A percentile compares a stretch with the other conserved stretches of the same genome.
Conservation (phyloP, 2,329 filamentous ascomycete genomes). For the Annulohypoxylon truncatum region DNA sequence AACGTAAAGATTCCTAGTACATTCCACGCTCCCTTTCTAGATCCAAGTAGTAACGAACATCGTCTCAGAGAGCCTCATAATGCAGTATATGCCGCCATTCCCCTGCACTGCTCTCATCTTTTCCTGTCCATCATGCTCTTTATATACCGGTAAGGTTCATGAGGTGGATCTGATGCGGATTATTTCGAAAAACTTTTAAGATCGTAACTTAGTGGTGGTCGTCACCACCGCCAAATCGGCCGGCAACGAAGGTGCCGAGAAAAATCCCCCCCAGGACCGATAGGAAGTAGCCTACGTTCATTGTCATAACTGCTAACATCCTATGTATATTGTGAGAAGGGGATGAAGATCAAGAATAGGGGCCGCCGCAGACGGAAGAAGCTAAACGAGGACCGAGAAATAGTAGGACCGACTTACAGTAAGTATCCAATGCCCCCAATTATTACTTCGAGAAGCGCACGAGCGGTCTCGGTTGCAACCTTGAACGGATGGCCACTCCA, state of each 20-base stretch:
- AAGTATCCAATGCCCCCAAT: conserved; percentile 48
- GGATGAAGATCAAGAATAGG: neutral
- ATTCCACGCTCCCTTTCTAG: neutral
- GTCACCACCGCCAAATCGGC: conserved; percentile 40
- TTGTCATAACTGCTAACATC: conserved; percentile 50
- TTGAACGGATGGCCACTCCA: conserved; percentile 42
- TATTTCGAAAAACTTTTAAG: neutral
- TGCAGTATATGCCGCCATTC: neutral
- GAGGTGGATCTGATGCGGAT: neutral
- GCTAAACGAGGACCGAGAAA: neutral
- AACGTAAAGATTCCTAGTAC: neutral
- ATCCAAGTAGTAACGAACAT: neutral
- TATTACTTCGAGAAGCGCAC: conserved; percentile 43
- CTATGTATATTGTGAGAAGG: conserved; percentile 25
- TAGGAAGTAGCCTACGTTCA: conserved; percentile 49
- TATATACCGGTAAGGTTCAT: neutral
- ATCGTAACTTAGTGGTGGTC: conserved; percentile 25
- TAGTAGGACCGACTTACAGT: conserved; percentile 41
- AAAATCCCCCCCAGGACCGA: conserved; percentile 48
- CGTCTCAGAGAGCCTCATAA: neutral
- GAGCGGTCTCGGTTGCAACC: conserved; percentile 43
- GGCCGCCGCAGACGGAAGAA: neutral
- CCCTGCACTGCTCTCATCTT: neutral
- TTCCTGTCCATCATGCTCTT: no score
- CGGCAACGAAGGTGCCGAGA: conserved; percentile 43